A percentile compares a stretch with the other conserved stretches of the same genome.
Evolutionary conservation across 805 yeast genomes (phyloP).

Genomic region (Candida dendrica): DNA sequence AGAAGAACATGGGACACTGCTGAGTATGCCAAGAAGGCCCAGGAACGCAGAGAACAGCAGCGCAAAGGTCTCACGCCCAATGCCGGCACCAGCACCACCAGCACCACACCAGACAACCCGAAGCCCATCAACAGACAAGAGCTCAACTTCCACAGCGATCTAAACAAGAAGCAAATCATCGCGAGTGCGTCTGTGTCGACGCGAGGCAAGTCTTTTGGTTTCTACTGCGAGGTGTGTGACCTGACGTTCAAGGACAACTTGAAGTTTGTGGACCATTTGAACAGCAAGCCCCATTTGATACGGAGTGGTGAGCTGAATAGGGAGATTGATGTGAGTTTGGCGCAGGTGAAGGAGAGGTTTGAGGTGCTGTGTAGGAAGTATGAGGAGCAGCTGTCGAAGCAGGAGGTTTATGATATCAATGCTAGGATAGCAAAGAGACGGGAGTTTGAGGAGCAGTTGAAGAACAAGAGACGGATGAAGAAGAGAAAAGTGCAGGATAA

Average conservation of each 20-base stretch:
- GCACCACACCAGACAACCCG: too few species aligned
- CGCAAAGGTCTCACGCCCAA: conserved; percentile 10
- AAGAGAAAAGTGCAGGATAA: conserved; percentile 7
- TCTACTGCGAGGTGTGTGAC: conserved; percentile 75
- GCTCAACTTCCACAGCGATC: conserved; percentile 18
- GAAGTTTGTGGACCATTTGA: conserved; percentile 77
- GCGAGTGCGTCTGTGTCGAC: conserved; percentile 24
- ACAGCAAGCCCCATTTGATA: conserved; percentile 58
- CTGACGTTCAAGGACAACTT: conserved; percentile 77
- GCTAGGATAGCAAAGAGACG: conserved; percentile 34
- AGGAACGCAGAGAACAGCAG: conserved; percentile 17
- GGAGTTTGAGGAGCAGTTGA: conserved; percentile 29
- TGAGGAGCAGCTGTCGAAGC: conserved; percentile 11
- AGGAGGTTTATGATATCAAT: conserved; percentile 25
- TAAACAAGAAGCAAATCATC: conserved; percentile 28
- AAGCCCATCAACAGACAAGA: conserved; percentile 5
- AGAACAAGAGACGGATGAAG: conserved; percentile 19
- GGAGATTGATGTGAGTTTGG: conserved; percentile 37
- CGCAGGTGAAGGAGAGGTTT: conserved; percentile 38
- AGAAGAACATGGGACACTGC: conserved; percentile 69
- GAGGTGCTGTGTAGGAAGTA: conserved; percentile 26
- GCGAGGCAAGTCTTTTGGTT: conserved; percentile 66
- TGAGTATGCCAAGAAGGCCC: conserved; percentile 47
- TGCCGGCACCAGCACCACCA: conserved; percentile 7
- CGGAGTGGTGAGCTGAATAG: conserved; percentile 32